phyloP scores from a whole-genome alignment of 441 rosid genomes.

The Gossypium davidsonii region DNA sequence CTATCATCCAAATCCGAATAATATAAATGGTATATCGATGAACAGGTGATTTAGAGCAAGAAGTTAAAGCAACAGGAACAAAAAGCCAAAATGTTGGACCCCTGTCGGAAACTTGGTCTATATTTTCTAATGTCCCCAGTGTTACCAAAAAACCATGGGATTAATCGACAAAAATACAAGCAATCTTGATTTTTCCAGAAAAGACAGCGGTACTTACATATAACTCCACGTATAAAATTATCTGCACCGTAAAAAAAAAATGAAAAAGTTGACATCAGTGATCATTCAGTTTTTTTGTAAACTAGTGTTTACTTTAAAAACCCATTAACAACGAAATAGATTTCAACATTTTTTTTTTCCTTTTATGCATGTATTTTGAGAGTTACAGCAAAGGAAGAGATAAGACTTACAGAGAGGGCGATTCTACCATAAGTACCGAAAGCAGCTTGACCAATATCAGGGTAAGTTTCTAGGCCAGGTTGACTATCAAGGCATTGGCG shows the following conservation, averaged over 20 bases:
- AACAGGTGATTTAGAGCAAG: no score
- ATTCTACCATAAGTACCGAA: constrained; percentile 71
- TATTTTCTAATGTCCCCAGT: neutral
- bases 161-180: neutral
- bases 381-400: neutral
- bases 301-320: no score
- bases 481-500: constrained; percentile 69
- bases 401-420: constrained; percentile 51
- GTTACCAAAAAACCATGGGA: neutral
- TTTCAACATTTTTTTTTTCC: no score
- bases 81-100: neutral
- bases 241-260: constrained; percentile 39
- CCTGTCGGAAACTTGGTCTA: neutral
- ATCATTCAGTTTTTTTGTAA: constrained; percentile 5
- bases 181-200: neutral
- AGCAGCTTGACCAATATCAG: constrained; percentile 90
- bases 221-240: constrained; percentile 67
- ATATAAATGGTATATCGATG: no score
- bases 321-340: no score
- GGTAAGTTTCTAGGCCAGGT: constrained; percentile 83
- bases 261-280: constrained; percentile 10
- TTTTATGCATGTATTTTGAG: no score
- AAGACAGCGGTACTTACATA: constrained; percentile 63
- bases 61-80: no score
- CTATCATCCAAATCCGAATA: neutral